Percentiles rank a stretch among this genome's conserved stretches.
Conservation (phyloP, 345 rosid species). For the Dipteronia sinensis region DNA sequence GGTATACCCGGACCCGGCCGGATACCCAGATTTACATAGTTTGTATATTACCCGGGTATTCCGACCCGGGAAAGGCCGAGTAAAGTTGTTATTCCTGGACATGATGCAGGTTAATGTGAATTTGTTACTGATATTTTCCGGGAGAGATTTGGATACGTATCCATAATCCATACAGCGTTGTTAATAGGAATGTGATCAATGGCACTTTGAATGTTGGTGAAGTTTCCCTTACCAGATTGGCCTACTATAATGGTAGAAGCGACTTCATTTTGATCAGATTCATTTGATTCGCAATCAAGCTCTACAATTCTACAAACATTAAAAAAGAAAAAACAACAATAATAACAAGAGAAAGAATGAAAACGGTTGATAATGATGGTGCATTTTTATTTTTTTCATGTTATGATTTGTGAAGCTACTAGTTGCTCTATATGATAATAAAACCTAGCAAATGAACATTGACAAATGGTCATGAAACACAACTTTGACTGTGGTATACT, state of each 20-base stretch:
- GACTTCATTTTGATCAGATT: too few species aligned
- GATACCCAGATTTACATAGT: too few species aligned
- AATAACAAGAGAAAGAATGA: neutral
- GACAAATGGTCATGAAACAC: too few species aligned
- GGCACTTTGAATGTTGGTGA: conserved; percentile 30
- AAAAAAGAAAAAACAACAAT: neutral
- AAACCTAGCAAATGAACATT: too few species aligned
- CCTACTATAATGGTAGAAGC: conserved; percentile 15
- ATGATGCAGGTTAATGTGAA: too few species aligned
- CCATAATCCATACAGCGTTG: conserved; percentile 21
- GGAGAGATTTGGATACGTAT: conserved; percentile 11
- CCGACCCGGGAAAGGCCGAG: too few species aligned
- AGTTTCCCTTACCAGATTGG: conserved; percentile 15
- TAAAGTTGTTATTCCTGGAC: too few species aligned
- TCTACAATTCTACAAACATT: neutral
- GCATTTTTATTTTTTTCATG: conserved; percentile 11
- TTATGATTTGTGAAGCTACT: too few species aligned
- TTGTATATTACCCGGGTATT: too few species aligned
- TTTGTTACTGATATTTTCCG: conserved; percentile 14
- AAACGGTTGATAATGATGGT: neutral
- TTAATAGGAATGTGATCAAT: conserved; percentile 21
- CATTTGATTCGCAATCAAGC: neutral
- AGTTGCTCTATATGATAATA: too few species aligned
- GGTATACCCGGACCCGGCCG: too few species aligned
- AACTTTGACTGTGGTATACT: too few species aligned